Conservation (phyloP, 371 early-diverging fungal species). For the Choanephora cucurbitarum region DNA sequence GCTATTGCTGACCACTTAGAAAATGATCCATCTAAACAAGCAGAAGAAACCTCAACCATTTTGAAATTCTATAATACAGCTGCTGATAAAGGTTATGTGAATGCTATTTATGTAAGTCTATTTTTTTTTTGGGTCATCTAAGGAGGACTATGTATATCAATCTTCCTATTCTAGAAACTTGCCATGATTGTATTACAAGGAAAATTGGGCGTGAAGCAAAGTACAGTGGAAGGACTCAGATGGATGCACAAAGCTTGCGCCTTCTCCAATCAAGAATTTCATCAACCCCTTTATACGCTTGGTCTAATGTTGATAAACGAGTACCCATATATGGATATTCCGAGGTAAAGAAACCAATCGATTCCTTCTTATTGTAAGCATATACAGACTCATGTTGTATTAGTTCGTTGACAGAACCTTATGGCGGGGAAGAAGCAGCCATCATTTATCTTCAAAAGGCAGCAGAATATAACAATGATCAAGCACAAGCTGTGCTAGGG, state of each 20-base stretch:
- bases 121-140: not conserved
- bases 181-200: constrained; percentile 19
- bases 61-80: constrained; percentile 72
- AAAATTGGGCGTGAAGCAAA: constrained; percentile 13
- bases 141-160: not conserved
- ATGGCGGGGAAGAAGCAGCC: constrained; percentile 28
- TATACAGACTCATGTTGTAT: not conserved
- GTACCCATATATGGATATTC: constrained; percentile 15
- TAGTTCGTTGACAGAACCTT: constrained; percentile 15
- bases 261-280: constrained; percentile 11
- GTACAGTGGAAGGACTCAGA: constrained; percentile 9
- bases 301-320: constrained; percentile 18
- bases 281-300: constrained; percentile 17
- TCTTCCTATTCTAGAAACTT: constrained; percentile 14
- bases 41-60: constrained; percentile 49
- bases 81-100: constrained; percentile 66
- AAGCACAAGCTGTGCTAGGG: constrained; percentile 31
- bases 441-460: constrained; percentile 30
- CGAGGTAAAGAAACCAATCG: too few relatives aligned
- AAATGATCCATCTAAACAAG: constrained; percentile 35
- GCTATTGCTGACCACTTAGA: constrained; percentile 44
- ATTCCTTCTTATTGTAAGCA: too few relatives aligned
- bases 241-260: constrained; percentile 19
- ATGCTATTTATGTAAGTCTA: constrained; percentile 63
- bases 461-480: constrained; percentile 26